Percentiles rank a stretch among this genome's conserved stretches.
Conservation (phyloP, 2,329 filamentous ascomycete species). For the Didymella exigua region DNA sequence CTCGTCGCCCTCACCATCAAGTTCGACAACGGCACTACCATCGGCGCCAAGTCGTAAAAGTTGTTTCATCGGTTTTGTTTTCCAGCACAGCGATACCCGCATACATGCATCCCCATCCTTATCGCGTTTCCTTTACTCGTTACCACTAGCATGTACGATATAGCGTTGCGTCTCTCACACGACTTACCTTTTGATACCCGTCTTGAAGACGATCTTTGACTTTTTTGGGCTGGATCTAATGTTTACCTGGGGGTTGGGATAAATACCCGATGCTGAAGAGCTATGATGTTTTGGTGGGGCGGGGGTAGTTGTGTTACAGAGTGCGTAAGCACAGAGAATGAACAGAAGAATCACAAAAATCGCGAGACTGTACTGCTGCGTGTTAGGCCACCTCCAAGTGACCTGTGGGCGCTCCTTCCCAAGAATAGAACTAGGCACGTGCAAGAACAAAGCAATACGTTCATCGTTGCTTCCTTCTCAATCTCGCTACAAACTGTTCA, state of each 20-base stretch:
- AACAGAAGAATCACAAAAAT: background rate
- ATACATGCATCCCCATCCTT: slow-evolving; percentile 15
- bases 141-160: slow-evolving; percentile 9
- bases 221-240: slow-evolving; percentile 17
- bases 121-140: background rate
- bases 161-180: background rate
- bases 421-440: too few species aligned
- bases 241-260: slow-evolving; percentile 11
- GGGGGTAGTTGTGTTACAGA: slow-evolving; percentile 14
- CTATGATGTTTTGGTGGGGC: background rate
- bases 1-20: slow-evolving; percentile 39
- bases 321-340: slow-evolving; percentile 2
- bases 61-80: slow-evolving; percentile 6
- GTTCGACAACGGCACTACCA: slow-evolving; percentile 43
- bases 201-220: slow-evolving; percentile 9
- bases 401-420: too few species aligned
- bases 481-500: too few species aligned
- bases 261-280: slow-evolving; percentile 7
- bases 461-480: too few species aligned
- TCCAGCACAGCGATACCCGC: slow-evolving; percentile 18
- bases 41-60: slow-evolving; percentile 24
- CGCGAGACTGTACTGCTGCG: too few species aligned
- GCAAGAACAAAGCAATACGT: too few species aligned
- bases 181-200: background rate
- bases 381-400: too few species aligned